Percentiles rank a stretch among this genome's conserved stretches.
These are phyloP conservation scores for Phaeosphaeria sp. DNA, from an alignment of 2,329 filamentous ascomycete species.

Conservation along the genomic window DNA sequence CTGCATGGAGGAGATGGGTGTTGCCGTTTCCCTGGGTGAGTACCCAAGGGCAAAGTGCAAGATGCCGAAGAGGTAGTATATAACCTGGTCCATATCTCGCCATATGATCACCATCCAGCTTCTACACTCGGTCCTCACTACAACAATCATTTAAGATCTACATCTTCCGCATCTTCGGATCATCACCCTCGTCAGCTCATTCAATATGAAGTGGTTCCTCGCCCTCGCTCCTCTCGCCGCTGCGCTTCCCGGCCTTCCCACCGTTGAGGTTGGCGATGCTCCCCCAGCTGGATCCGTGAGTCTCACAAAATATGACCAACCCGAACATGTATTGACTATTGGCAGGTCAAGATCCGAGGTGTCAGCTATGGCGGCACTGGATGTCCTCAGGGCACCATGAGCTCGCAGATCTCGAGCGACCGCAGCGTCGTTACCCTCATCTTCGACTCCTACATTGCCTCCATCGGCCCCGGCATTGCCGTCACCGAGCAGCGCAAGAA, in stretches of 20 bases:
- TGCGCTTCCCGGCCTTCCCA: slow-evolving; percentile 32
- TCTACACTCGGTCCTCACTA: slow-evolving; percentile 28
- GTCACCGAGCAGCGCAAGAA: slow-evolving; percentile 58
- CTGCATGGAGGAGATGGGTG: slow-evolving; percentile 21
- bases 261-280: slow-evolving; percentile 31
- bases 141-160: slow-evolving; percentile 23
- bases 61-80: slow-evolving; percentile 37
- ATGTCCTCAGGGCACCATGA: slow-evolving; percentile 55
- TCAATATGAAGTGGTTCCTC: slow-evolving; percentile 49
- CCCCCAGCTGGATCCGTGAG: slow-evolving; percentile 39
- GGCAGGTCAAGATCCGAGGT: slow-evolving; percentile 50
- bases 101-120: slow-evolving; percentile 40
- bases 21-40: slow-evolving; percentile 16
- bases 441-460: slow-evolving; percentile 60
- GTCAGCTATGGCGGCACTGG: slow-evolving; percentile 58
- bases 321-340: slow-evolving; percentile 18
- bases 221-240: slow-evolving; percentile 43
- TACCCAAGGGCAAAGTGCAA: slow-evolving; percentile 9
- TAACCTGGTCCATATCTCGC: slow-evolving; percentile 35
- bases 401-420: slow-evolving; percentile 53
- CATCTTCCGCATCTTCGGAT: slow-evolving; percentile 17
- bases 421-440: slow-evolving; percentile 59
- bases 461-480: slow-evolving; percentile 54
- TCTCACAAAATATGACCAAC: not conserved
- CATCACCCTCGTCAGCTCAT: slow-evolving; percentile 16